A percentile compares a stretch with the other conserved stretches of the same genome.
phyloP scores from a whole-genome alignment of 2,329 filamentous ascomycete species.

The Ambrosiella beaveri region DNA sequence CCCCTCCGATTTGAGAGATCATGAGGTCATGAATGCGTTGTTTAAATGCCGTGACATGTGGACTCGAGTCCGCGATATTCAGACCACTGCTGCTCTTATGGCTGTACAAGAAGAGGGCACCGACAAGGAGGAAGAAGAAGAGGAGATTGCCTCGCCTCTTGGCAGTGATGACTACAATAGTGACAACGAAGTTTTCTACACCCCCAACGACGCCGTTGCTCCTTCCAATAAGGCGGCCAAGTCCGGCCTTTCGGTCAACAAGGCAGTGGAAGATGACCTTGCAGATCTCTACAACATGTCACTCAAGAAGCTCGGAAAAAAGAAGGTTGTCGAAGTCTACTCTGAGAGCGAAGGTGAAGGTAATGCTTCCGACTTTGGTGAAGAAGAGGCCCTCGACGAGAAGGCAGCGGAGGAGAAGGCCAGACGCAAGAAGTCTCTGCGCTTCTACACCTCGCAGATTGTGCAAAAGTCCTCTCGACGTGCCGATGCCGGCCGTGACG shows the following conservation, averaged over 20 bases:
- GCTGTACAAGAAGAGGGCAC: neutral
- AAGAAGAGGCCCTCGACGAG: constrained; percentile 64
- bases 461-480: constrained; percentile 85
- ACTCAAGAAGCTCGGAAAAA: constrained; percentile 30
- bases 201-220: constrained; percentile 13
- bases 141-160: constrained; percentile 13
- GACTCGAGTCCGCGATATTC: constrained; percentile 54
- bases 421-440: constrained; percentile 73
- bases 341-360: constrained; percentile 26
- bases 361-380: constrained; percentile 79
- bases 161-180: constrained; percentile 19
- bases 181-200: constrained; percentile 16
- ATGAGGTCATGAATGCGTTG: constrained; percentile 76
- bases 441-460: constrained; percentile 97
- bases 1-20: constrained; percentile 67
- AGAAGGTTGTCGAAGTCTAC: constrained; percentile 26
- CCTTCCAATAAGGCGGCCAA: constrained; percentile 22
- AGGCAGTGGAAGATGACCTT: constrained; percentile 51
- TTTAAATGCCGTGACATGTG: constrained; percentile 67
- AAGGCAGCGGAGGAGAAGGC: constrained; percentile 74
- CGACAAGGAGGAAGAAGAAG: neutral
- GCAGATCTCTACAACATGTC: constrained; percentile 50
- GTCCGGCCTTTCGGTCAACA: constrained; percentile 30
- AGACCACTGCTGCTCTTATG: constrained; percentile 24
- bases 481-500: constrained; percentile 51